Base-by-base conservation (phyloP, 2,329 filamentous ascomycete species). In the Penicillium sp. region DNA sequence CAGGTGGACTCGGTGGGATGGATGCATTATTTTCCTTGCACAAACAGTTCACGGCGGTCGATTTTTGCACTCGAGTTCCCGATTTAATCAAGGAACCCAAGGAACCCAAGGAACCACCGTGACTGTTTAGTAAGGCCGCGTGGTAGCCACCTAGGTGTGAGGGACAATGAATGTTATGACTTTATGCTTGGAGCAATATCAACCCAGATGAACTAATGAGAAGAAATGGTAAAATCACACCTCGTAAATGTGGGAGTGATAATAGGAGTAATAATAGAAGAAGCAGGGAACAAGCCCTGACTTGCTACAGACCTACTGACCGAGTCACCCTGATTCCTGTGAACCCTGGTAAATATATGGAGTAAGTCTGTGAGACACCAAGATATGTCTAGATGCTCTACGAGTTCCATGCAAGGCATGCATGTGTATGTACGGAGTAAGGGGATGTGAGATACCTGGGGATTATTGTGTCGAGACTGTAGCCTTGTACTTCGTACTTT, bases 361-460 rank as follows among this genome's bases (percentile, higher is more conserved):
- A 40, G 37, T 21, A 40, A n/a, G 7, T 19, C 15, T 41, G 45
- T 53, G 50, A 35, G 37, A 54, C 43, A n/a, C 33, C 21, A 23
- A 23, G 19, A n/a, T 25, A 40, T 54, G 43, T 35, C 50, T 45
- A 46, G 40, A 41, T 40, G 50, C 50, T 27, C 50, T 46, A 19
- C 21, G 17, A 27, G 29, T 19, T 33, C 12, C 17, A 46, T 31
- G 40, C 40, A 46, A 53, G 50, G 50, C 12, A 53, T 50, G 37
- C 49, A 50, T 53, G 40, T 35, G 13, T 33, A 35, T 54, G 52
- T 19, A 21, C 37, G 37, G 37, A 40, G 37, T 27, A 54, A 50
- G 35, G 52, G 35, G 52, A 50, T n/a, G 19, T 38, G 29, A 19
- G 21, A 53, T 21, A 40, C 40, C 19, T 33, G 13, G 43, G 25